Conservation (phyloP, 2,329 filamentous ascomycete species). For the Pseudodiploospora longispora region DNA sequence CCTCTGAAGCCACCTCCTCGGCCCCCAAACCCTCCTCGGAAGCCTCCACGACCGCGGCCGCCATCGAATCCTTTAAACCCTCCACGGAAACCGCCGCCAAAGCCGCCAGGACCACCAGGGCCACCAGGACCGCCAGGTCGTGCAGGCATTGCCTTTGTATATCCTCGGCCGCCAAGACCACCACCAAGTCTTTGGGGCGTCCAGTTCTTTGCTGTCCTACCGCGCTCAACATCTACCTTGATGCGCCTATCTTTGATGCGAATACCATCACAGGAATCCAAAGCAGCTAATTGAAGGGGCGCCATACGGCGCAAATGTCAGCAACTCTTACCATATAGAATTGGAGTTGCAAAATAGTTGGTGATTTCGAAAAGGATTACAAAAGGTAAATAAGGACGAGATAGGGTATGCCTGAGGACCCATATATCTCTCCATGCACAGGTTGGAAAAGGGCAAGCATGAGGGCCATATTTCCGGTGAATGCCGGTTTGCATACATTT, state of each 20-base stretch:
- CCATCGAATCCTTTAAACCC: slow-evolving; percentile 37
- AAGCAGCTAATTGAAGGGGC: slow-evolving; percentile 68
- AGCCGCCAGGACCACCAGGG: slow-evolving; percentile 46
- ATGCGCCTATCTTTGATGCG: slow-evolving; percentile 88
- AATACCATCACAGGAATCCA: slow-evolving; percentile 78
- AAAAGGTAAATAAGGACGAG: slow-evolving; percentile 23
- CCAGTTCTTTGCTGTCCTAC: slow-evolving; percentile 90
- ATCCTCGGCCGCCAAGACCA: slow-evolving; percentile 83
- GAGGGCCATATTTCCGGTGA: slow-evolving; percentile 31
- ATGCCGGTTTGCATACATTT: slow-evolving; percentile 10
- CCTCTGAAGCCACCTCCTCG: slow-evolving; percentile 43
- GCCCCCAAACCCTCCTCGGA: slow-evolving; percentile 33
- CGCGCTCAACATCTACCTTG: slow-evolving; percentile 92
- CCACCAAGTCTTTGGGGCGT: slow-evolving; percentile 85
- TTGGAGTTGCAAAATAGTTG: neutral
- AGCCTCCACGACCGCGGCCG: slow-evolving; percentile 38
- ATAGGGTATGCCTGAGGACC: slow-evolving; percentile 52
- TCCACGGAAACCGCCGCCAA: slow-evolving; percentile 33
- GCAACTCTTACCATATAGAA: slow-evolving; percentile 52
- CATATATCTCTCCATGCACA: slow-evolving; percentile 30
- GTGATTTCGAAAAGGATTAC: slow-evolving; percentile 14
- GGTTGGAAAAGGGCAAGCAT: slow-evolving; percentile 30
- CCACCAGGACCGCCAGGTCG: slow-evolving; percentile 61
- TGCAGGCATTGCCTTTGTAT: slow-evolving; percentile 72
- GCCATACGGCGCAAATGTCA: slow-evolving; percentile 56